These are phyloP conservation scores for Spathaspora sp. DNA, from an alignment of 1,139 yeast genomes.

Conservation along the genomic window DNA sequence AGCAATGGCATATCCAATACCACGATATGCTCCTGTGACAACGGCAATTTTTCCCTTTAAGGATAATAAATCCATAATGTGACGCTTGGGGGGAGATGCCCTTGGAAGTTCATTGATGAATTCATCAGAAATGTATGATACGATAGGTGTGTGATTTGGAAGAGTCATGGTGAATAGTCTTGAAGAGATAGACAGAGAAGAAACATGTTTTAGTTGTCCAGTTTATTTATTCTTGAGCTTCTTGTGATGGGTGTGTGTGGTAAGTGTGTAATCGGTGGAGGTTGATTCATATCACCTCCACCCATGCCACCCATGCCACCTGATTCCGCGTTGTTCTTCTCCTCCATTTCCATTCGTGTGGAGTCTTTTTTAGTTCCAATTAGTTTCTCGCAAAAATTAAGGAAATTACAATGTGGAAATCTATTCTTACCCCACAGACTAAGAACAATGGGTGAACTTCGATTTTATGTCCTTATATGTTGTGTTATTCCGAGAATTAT, in stretches of 20 bases:
- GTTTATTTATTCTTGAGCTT: background rate
- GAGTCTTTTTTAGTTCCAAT: background rate
- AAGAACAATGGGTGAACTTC: too few relatives aligned
- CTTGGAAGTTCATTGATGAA: constrained; percentile 23
- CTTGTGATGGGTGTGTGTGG: too few relatives aligned
- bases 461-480: too few relatives aligned
- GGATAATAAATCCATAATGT: constrained; percentile 53
- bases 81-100: constrained; percentile 27
- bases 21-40: constrained; percentile 83
- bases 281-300: constrained; percentile 1
- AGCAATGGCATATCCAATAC: constrained; percentile 84
- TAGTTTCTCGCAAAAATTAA: too few relatives aligned
- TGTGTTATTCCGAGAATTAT: too few relatives aligned
- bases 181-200: background rate
- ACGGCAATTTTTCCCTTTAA: constrained; percentile 84
- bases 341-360: background rate
- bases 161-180: background rate
- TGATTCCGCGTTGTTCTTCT: background rate
- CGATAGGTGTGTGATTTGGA: constrained; percentile 16
- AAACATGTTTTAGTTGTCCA: background rate
- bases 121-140: constrained; percentile 26
- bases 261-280: background rate
- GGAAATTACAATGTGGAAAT: too few relatives aligned
- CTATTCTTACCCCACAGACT: too few relatives aligned
- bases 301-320: background rate